phyloP scores from a whole-genome alignment of 2,329 filamentous ascomycete genomes.

The Aspergillus unguis region DNA sequence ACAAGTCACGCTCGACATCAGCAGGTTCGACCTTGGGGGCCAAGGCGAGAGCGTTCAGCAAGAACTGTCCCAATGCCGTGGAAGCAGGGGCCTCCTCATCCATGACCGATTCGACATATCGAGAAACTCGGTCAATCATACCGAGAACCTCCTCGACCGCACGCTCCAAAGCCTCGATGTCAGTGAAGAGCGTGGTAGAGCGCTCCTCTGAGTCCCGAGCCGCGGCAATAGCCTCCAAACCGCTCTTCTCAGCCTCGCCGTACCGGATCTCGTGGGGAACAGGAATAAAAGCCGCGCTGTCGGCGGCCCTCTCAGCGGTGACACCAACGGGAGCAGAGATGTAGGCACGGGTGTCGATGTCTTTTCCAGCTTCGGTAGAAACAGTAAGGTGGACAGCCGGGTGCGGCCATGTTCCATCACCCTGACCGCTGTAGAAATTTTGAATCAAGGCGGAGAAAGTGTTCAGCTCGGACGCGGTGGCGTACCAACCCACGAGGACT shows the following conservation, averaged over 20 bases:
- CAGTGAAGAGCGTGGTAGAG: conserved; percentile 69
- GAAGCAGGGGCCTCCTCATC: conserved; percentile 84
- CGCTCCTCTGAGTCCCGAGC: conserved; percentile 78
- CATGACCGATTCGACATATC: conserved; percentile 88
- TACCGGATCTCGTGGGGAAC: conserved; percentile 94
- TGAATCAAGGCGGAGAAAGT: conserved; percentile 98
- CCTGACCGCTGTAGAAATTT: conserved; percentile 97
- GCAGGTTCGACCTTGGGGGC: conserved; percentile 89
- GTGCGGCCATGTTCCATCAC: conserved; percentile 94
- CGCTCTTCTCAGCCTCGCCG: conserved; percentile 71
- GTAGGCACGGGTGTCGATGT: conserved; percentile 88
- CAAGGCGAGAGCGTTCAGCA: conserved; percentile 88
- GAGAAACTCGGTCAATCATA: conserved; percentile 85
- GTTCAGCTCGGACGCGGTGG: conserved; percentile 93
- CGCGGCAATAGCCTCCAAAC: conserved; percentile 76
- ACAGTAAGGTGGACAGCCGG: conserved; percentile 97
- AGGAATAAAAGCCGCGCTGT: conserved; percentile 96
- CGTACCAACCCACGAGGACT: conserved; percentile 96
- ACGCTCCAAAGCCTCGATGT: conserved; percentile 84
- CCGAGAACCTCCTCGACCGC: conserved; percentile 83
- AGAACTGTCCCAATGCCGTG: conserved; percentile 87
- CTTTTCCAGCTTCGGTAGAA: conserved; percentile 80
- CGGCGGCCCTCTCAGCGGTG: conserved; percentile 87
- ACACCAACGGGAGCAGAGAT: conserved; percentile 94
- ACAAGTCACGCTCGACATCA: conserved; percentile 94